Evolutionary conservation across 1,284 basidiomycete species (phyloP).

Genomic region (Xanthoconium separans): DNA sequence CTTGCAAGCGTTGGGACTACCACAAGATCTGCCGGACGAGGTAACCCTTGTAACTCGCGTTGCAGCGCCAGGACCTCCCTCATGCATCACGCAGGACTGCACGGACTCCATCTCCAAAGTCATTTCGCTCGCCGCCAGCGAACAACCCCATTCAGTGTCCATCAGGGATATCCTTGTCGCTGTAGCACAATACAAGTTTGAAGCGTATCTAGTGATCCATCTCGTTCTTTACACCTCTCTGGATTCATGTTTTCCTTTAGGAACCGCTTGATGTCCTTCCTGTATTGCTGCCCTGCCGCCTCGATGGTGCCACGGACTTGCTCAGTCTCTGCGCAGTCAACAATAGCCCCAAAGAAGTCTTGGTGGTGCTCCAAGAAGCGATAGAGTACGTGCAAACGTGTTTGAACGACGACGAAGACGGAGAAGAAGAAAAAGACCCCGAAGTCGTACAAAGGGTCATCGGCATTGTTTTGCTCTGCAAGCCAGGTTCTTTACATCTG

Average conservation of each 20-base stretch:
- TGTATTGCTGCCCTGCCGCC: constrained; percentile 20
- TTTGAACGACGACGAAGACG: constrained; percentile 30
- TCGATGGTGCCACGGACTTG: constrained; percentile 21
- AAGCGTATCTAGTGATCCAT: constrained; percentile 17
- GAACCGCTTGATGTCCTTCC: constrained; percentile 31
- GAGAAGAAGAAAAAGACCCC: constrained; percentile 29
- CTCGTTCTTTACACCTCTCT: neutral
- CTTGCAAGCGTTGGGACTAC: constrained; percentile 18
- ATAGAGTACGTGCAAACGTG: constrained; percentile 45
- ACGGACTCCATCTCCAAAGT: constrained; percentile 18
- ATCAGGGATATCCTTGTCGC: constrained; percentile 19
- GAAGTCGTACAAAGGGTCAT: constrained; percentile 32
- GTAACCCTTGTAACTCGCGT: constrained; percentile 4
- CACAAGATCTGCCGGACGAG: constrained; percentile 26
- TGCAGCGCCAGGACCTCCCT: neutral
- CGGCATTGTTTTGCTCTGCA: constrained; percentile 40
- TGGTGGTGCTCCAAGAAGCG: constrained; percentile 60
- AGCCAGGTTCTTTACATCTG: constrained; percentile 34
- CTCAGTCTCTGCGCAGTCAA: constrained; percentile 21
- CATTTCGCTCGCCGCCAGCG: constrained; percentile 15
- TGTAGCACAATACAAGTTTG: constrained; percentile 14
- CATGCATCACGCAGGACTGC: constrained; percentile 23
- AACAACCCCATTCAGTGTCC: constrained; percentile 3
- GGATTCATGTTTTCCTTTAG: constrained; percentile 12
- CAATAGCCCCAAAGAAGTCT: constrained; percentile 51